These are phyloP conservation scores for Marasmius sp. DNA, from an alignment of 1,284 basidiomycete species.

Conservation along the genomic window DNA sequence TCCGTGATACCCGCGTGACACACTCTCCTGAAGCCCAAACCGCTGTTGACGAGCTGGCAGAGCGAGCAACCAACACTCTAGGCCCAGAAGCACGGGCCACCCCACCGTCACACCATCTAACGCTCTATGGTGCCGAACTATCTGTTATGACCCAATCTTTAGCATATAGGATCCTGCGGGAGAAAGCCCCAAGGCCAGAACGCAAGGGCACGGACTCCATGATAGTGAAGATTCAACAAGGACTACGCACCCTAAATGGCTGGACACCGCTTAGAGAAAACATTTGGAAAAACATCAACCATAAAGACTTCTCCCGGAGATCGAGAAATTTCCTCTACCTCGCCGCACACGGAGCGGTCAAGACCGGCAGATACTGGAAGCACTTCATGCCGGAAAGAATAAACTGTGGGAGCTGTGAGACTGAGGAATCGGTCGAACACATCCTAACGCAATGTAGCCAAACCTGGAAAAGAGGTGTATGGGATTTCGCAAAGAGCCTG, in stretches of 20 bases:
- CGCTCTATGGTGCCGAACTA: not conserved
- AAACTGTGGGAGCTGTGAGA: too few species aligned
- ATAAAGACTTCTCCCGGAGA: not conserved
- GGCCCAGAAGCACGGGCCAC: not conserved
- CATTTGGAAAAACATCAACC: not conserved
- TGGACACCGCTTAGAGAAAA: not conserved
- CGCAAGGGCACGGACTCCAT: not conserved
- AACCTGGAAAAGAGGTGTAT: not conserved
- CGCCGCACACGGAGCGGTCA: not conserved
- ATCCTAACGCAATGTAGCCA: not conserved
- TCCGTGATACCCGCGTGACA: too few species aligned
- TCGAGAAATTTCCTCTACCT: not conserved
- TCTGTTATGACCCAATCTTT: not conserved
- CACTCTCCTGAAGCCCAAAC: not conserved
- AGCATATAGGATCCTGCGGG: constrained; percentile 4
- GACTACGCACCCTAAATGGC: not conserved
- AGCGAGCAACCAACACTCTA: not conserved
- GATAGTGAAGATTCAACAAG: not conserved
- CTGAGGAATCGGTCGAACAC: not conserved
- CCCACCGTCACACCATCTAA: not conserved
- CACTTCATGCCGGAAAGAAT: not conserved
- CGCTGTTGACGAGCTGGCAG: not conserved
- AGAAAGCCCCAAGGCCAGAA: not conserved
- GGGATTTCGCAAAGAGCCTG: not conserved
- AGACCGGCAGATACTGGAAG: constrained; percentile 1